phyloP scores from a whole-genome alignment of 2,329 filamentous ascomycete genomes.

The Acrodontium crateriforme region DNA sequence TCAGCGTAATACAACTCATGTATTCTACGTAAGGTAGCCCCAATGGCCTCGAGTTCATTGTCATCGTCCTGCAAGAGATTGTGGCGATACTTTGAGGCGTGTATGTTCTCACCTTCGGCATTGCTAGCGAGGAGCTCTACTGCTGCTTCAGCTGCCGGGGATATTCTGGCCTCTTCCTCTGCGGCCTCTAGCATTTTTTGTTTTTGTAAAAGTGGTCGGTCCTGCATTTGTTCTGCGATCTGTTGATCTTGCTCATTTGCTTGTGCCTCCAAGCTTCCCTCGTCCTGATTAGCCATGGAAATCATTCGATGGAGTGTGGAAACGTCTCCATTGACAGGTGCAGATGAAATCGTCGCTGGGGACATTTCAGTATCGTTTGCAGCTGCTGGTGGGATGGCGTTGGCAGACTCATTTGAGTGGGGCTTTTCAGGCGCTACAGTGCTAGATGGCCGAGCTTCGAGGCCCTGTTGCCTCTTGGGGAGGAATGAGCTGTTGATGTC shows the following conservation, averaged over 20 bases:
- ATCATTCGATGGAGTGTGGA: conserved; percentile 60
- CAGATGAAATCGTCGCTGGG: conserved; percentile 4
- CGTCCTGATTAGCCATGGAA: conserved; percentile 61
- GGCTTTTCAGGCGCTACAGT: conserved; percentile 9
- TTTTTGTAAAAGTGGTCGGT: conserved; percentile 78
- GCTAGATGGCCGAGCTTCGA: conserved; percentile 18
- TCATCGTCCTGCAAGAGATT: conserved; percentile 82
- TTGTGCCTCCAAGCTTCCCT: conserved; percentile 57
- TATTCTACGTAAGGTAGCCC: conserved; percentile 59
- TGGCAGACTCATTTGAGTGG: conserved; percentile 5
- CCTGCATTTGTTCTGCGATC: conserved; percentile 76
- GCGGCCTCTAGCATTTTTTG: conserved; percentile 84
- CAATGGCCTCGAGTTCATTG: conserved; percentile 62
- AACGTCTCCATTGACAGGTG: conserved; percentile 28
- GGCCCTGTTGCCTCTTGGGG: conserved; percentile 56
- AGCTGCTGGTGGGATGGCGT: conserved; percentile 3
- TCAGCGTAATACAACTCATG: conserved; percentile 72
- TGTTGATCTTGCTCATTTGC: conserved; percentile 74
- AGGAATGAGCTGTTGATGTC: conserved; percentile 98
- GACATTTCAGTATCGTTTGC: conserved; percentile 3
- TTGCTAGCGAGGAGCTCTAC: conserved; percentile 20
- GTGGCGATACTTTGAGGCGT: conserved; percentile 41
- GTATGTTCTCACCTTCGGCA: conserved; percentile 21
- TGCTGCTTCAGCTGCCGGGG: conserved; percentile 34
- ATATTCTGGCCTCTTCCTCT: conserved; percentile 48